A percentile compares a stretch with the other conserved stretches of the same genome.
These are phyloP conservation scores for Oenanthe javanica DNA, from an alignment of 140 eudicot genomes.

Conservation along the genomic window DNA sequence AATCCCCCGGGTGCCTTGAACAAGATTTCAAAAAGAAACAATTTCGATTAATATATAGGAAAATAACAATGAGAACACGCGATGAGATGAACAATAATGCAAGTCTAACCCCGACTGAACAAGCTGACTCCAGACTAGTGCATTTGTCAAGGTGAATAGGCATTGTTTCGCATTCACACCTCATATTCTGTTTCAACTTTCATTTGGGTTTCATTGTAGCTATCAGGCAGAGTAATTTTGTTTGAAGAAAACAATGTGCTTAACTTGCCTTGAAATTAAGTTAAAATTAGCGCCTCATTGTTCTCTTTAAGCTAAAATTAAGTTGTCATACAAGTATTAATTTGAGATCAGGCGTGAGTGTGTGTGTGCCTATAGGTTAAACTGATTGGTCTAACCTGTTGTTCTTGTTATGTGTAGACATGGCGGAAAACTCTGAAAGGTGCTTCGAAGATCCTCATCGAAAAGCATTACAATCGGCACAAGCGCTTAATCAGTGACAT, in stretches of 20 bases:
- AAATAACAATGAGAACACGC: not conserved
- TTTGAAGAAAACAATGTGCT: no score
- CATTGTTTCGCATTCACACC: no score
- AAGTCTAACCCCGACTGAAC: no score
- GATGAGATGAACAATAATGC: not conserved
- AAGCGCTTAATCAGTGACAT: constrained; percentile 64
- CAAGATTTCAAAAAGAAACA: not conserved
- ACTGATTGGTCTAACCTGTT: not conserved
- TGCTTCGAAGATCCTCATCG: constrained; percentile 81
- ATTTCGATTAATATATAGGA: not conserved
- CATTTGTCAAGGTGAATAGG: not conserved
- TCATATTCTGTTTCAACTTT: no score
- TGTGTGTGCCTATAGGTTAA: not conserved
- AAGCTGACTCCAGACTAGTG: not conserved
- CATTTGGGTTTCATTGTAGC: no score
- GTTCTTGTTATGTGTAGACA: constrained; percentile 38
- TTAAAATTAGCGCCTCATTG: not conserved
- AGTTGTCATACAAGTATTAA: not conserved
- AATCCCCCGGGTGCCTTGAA: not conserved
- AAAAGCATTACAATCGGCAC: constrained; percentile 82
- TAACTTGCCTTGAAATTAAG: no score
- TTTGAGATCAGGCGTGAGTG: no score
- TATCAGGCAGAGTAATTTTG: no score
- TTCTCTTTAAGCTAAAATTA: not conserved
- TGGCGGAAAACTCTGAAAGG: constrained; percentile 86